phyloP scores from a whole-genome alignment of 805 yeast species.

The Kodamaea kaohsiungensis region DNA sequence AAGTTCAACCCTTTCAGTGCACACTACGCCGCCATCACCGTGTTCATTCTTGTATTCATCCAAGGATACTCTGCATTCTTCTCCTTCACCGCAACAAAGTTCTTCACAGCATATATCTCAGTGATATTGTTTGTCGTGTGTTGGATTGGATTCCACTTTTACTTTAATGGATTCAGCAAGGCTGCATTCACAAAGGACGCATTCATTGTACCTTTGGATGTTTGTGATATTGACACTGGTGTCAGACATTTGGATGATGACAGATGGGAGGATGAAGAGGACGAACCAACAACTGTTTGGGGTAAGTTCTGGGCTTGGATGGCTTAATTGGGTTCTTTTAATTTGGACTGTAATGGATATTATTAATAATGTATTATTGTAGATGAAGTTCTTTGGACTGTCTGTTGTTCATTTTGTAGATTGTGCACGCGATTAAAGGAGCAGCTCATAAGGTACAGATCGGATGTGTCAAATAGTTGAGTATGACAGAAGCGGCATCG shows the following conservation, averaged over 20 bases:
- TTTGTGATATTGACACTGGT: conserved; percentile 69
- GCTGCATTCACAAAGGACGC: conserved; percentile 36
- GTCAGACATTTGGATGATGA: conserved; percentile 62
- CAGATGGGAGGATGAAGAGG: conserved; percentile 53
- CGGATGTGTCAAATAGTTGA: no score
- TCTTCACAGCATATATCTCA: conserved; percentile 74
- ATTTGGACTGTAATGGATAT: not conserved
- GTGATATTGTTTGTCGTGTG: conserved; percentile 56
- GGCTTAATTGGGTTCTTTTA: conserved; percentile 19
- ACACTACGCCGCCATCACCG: conserved; percentile 57
- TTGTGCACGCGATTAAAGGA: no score
- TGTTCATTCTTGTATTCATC: conserved; percentile 58
- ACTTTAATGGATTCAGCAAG: conserved; percentile 43
- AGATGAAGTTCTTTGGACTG: no score
- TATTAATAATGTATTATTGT: not conserved
- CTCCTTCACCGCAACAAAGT: conserved; percentile 51
- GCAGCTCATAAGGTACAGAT: no score
- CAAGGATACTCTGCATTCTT: conserved; percentile 75
- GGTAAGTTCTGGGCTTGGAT: conserved; percentile 54
- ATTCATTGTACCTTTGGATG: conserved; percentile 49
- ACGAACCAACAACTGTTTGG: conserved; percentile 52
- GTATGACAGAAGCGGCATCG: no score
- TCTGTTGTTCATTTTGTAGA: no score
- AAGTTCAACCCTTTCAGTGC: conserved; percentile 67
- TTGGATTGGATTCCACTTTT: conserved; percentile 57